Conservation (phyloP, 805 yeast genomes). For the Hanseniaspora hatyaiensis region DNA sequence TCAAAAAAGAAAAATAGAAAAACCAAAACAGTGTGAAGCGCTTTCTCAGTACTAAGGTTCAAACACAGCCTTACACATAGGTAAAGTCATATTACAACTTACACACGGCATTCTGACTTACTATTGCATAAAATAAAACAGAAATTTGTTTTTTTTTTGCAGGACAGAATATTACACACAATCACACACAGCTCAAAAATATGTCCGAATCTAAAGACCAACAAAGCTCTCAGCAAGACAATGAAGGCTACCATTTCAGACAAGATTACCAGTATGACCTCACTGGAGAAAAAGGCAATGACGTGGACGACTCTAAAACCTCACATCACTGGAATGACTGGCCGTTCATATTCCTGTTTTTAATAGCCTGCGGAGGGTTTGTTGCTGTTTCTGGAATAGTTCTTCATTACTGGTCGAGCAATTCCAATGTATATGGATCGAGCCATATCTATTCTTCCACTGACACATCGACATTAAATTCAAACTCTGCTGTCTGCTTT, state of each 20-base stretch:
- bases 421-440: slow-evolving; percentile 42
- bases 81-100: no score
- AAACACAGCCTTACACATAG: no score
- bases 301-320: slow-evolving; percentile 47
- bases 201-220: neutral
- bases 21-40: no score
- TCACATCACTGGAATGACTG: slow-evolving; percentile 58
- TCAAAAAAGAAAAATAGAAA: no score
- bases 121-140: no score
- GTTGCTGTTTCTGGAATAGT: slow-evolving; percentile 58
- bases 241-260: slow-evolving; percentile 21
- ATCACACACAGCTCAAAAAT: no score
- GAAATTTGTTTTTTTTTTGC: no score
- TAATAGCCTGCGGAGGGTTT: slow-evolving; percentile 49
- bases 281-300: slow-evolving; percentile 28
- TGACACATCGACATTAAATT: slow-evolving; percentile 52
- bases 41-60: no score
- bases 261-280: slow-evolving; percentile 26
- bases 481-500: slow-evolving; percentile 62
- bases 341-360: slow-evolving; percentile 49
- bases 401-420: slow-evolving; percentile 48
- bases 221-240: slow-evolving; percentile 10
- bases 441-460: slow-evolving; percentile 46
- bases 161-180: no score
- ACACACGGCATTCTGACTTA: no score